Conservation (phyloP, 345 rosid species). For the Ceriops tagal region DNA sequence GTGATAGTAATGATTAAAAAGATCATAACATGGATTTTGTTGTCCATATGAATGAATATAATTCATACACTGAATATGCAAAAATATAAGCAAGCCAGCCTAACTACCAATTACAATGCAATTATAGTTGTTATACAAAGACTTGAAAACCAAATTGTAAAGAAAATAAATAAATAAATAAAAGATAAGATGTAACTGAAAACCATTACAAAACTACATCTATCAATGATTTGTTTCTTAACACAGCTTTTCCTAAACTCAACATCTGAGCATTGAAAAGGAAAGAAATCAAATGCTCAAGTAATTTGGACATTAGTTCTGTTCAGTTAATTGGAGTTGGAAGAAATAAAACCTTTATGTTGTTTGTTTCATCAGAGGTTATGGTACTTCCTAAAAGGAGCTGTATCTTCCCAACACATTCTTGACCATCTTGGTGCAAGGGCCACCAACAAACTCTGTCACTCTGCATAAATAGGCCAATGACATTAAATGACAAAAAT, state of each 20-base stretch:
- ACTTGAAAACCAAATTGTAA: too few relatives aligned
- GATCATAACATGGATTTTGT: neutral
- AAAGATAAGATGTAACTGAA: too few relatives aligned
- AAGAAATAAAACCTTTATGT: constrained; percentile 58
- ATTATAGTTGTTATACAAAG: neutral
- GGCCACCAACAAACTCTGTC: constrained; percentile 92
- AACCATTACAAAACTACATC: neutral
- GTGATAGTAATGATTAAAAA: neutral
- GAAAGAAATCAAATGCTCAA: neutral
- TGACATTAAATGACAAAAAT: constrained; percentile 5
- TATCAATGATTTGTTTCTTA: constrained; percentile 34
- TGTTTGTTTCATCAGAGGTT: constrained; percentile 60
- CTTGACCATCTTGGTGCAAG: constrained; percentile 77
- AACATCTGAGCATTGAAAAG: constrained; percentile 57
- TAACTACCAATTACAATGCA: constrained; percentile 19
- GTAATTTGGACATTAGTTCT: neutral
- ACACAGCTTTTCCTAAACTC: constrained; percentile 60
- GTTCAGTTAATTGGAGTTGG: constrained; percentile 5
- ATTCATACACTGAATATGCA: neutral
- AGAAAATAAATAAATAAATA: too few relatives aligned
- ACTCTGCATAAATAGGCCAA: constrained; percentile 44
- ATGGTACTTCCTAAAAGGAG: constrained; percentile 65
- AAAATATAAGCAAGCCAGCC: constrained; percentile 24
- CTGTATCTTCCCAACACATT: constrained; percentile 95
- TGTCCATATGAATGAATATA: neutral